Evolutionary conservation across 2,329 filamentous ascomycete genomes (phyloP).

Genomic region (Colletotrichum siamense): DNA sequence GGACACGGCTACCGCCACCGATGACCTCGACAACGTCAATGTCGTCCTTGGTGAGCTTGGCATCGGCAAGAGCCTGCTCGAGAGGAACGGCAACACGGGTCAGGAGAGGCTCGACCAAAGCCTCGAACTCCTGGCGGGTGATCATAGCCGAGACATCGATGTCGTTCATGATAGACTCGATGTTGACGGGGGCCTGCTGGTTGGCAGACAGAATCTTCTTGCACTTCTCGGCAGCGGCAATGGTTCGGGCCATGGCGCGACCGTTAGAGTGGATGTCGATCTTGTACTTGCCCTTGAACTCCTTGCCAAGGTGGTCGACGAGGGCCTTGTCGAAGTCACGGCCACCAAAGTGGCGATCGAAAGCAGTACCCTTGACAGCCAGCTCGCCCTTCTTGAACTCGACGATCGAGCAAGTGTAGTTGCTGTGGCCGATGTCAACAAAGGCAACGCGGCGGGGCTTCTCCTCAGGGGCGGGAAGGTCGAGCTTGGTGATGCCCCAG

Average conservation of each 20-base stretch:
- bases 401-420: constrained; percentile 92
- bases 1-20: constrained; percentile 93
- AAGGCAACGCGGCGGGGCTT: constrained; percentile 90
- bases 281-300: constrained; percentile 98
- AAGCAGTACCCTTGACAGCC: constrained; percentile 89
- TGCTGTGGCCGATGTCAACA: constrained; percentile 94
- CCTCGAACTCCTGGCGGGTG: constrained; percentile 93
- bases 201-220: constrained; percentile 99
- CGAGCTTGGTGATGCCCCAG: constrained; percentile 97
- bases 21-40: constrained; percentile 94
- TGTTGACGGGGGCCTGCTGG: constrained; percentile 89
- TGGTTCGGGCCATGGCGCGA: constrained; percentile 87
- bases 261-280: constrained; percentile 91
- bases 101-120: constrained; percentile 85
- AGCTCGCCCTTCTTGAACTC: constrained; percentile 98
- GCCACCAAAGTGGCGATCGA: constrained; percentile 95
- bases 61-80: constrained; percentile 92
- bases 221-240: constrained; percentile 90
- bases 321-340: constrained; percentile 96
- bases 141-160: constrained; percentile 88
- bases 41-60: constrained; percentile 88
- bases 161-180: constrained; percentile 99
- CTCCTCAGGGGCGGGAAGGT: constrained; percentile 88
- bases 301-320: constrained; percentile 91
- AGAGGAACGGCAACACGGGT: constrained; percentile 75